phyloP scores from a whole-genome alignment of 2,329 filamentous ascomycete species.

The Aspergillus viridinutans region DNA sequence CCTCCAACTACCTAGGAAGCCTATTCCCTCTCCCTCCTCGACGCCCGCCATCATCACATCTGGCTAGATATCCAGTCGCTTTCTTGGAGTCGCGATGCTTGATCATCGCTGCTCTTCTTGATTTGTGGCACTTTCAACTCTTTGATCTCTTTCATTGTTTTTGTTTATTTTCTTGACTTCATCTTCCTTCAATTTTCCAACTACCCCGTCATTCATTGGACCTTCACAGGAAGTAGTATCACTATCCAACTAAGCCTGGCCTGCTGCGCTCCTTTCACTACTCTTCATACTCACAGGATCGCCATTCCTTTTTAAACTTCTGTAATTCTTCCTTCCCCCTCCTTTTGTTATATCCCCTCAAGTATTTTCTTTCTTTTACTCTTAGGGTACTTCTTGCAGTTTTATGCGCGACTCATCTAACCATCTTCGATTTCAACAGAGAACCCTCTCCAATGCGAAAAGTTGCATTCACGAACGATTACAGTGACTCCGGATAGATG shows the following conservation, averaged over 20 bases:
- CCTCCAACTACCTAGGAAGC: background rate
- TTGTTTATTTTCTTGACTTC: background rate
- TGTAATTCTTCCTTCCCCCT: slow-evolving; percentile 2
- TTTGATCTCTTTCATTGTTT: slow-evolving; percentile 5
- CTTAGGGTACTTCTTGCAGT: background rate
- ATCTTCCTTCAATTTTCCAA: background rate
- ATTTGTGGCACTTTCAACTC: slow-evolving; percentile 7
- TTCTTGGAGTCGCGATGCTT: slow-evolving; percentile 11
- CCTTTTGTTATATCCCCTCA: slow-evolving; percentile 2
- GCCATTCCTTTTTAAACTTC: slow-evolving; percentile 19
- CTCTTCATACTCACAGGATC: slow-evolving; percentile 8
- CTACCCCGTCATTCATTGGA: background rate
- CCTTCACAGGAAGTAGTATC: slow-evolving; percentile 12
- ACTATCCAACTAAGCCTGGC: slow-evolving; percentile 8
- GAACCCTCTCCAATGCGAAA: slow-evolving; percentile 7
- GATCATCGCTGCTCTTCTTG: slow-evolving; percentile 9
- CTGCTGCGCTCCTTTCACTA: slow-evolving; percentile 8
- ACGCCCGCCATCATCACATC: background rate
- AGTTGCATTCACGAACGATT: slow-evolving; percentile 4
- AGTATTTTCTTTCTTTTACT: background rate
- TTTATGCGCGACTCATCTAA: slow-evolving; percentile 3
- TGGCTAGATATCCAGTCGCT: background rate
- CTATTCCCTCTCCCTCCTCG: slow-evolving; percentile 2
- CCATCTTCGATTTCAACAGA: slow-evolving; percentile 1
- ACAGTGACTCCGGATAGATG: slow-evolving; percentile 9